Percentiles rank a stretch among this genome's conserved stretches.
Conservation (phyloP, 2,329 filamentous ascomycete species). For the Trichoderma semiorbis region DNA sequence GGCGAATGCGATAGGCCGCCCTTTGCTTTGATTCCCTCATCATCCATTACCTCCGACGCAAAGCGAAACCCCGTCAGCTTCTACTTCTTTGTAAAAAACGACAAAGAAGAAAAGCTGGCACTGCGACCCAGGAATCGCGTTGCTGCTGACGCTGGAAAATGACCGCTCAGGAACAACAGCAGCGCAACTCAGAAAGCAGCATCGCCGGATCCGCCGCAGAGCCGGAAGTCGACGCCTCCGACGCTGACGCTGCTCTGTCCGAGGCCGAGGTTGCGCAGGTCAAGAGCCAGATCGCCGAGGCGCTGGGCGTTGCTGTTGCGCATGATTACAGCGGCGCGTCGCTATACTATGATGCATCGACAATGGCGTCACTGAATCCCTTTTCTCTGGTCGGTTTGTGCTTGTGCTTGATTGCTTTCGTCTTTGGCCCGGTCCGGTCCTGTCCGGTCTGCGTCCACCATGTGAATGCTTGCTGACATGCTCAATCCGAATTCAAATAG, state of each 20-base stretch:
- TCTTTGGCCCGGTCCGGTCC: neutral
- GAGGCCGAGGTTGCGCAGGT: slow-evolving; percentile 27
- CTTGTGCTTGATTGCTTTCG: neutral
- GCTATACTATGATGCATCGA: slow-evolving; percentile 55
- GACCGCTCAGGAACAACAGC: slow-evolving; percentile 1
- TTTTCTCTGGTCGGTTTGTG: slow-evolving; percentile 49
- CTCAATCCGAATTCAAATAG: slow-evolving; percentile 29
- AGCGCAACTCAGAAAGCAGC: neutral
- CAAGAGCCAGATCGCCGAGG: slow-evolving; percentile 6
- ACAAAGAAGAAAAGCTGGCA: neutral
- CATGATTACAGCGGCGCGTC: slow-evolving; percentile 37
- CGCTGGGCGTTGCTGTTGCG: neutral
- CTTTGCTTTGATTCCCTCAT: neutral
- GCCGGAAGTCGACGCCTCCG: neutral
- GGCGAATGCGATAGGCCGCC: neutral
- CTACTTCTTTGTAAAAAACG: neutral
- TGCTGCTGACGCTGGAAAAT: neutral
- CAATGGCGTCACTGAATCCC: slow-evolving; percentile 55
- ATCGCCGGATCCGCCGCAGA: neutral
- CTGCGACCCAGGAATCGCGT: neutral
- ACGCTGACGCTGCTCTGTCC: slow-evolving; percentile 23
- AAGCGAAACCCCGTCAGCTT: neutral
- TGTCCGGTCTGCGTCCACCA: neutral
- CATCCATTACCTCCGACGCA: neutral
- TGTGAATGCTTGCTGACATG: neutral